These are phyloP conservation scores for Telfairia occidentalis DNA, from an alignment of 331 rosid genomes.

Conservation along the genomic window DNA sequence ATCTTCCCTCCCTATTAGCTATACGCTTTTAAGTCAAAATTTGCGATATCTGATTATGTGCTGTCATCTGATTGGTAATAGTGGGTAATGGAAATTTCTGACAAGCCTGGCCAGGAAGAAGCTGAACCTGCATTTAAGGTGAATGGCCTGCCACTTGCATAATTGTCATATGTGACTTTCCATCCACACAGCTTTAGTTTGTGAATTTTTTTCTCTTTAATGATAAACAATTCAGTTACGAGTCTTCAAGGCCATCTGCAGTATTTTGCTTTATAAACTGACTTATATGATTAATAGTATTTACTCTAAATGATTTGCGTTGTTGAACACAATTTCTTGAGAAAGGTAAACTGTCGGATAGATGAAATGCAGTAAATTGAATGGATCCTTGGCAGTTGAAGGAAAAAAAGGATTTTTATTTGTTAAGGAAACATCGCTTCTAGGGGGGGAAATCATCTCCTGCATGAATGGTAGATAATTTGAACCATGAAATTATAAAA, in stretches of 20 bases:
- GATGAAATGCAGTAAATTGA: not conserved
- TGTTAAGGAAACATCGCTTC: not conserved
- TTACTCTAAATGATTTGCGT: not conserved
- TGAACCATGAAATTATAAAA: not conserved
- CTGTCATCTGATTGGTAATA: constrained; percentile 21
- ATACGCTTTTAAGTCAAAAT: not conserved
- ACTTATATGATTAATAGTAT: not conserved
- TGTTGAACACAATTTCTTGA: not conserved
- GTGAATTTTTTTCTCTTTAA: not conserved
- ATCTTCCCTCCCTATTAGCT: not conserved
- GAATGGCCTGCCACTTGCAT: constrained; percentile 19
- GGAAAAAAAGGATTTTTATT: not conserved
- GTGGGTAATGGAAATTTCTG: constrained; percentile 98
- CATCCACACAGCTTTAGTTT: not conserved
- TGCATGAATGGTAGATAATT: not conserved
- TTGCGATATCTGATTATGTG: not conserved
- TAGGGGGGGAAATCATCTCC: not conserved
- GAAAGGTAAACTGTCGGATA: not conserved
- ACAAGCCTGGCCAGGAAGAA: constrained; percentile 85
- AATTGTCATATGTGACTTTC: not conserved
- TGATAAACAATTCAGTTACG: not conserved
- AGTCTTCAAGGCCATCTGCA: not conserved
- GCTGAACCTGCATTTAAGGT: constrained; percentile 93
- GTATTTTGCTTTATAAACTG: not conserved
- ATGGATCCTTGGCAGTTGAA: not conserved